A percentile compares a stretch with the other conserved stretches of the same genome.
Evolutionary conservation across 1,284 basidiomycete genomes (phyloP).

Genomic region (Moniliella sp.): DNA sequence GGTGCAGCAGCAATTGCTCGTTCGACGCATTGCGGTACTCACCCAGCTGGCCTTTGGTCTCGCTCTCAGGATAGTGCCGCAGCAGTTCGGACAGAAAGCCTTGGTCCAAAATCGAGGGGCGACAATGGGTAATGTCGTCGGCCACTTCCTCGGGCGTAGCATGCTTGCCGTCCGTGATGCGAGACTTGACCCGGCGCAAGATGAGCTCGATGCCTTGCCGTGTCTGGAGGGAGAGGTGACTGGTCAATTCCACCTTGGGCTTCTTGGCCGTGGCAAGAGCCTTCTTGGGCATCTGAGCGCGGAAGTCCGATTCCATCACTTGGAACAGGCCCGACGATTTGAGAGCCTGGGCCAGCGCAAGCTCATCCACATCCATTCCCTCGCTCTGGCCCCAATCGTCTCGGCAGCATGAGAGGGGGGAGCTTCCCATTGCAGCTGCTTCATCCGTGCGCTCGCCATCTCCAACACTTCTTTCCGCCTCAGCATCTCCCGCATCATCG

Average conservation of each 20-base stretch:
- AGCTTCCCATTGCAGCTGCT: slow-evolving; percentile 97
- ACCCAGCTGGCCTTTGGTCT: slow-evolving; percentile 31
- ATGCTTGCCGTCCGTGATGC: slow-evolving; percentile 17
- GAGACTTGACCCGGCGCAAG: slow-evolving; percentile 6
- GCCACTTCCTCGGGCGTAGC: slow-evolving; percentile 31
- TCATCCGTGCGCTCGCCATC: slow-evolving; percentile 74
- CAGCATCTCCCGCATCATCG: slow-evolving; percentile 11
- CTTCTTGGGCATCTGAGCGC: slow-evolving; percentile 54
- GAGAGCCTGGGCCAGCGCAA: slow-evolving; percentile 10
- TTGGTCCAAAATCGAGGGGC: slow-evolving; percentile 28
- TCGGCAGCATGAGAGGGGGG: slow-evolving; percentile 29
- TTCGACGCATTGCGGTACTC: slow-evolving; percentile 59
- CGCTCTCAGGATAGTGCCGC: slow-evolving; percentile 29
- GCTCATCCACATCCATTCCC: slow-evolving; percentile 16
- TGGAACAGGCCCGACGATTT: slow-evolving; percentile 52
- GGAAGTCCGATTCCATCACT: slow-evolving; percentile 91
- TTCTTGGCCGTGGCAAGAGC: slow-evolving; percentile 28
- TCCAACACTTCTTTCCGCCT: slow-evolving; percentile 59
- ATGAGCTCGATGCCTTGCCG: slow-evolving; percentile 21
- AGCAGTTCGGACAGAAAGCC: slow-evolving; percentile 28
- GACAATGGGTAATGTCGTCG: slow-evolving; percentile 29
- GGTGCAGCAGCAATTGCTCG: slow-evolving; percentile 75
- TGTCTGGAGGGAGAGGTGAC: slow-evolving; percentile 22
- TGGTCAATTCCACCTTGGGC: slow-evolving; percentile 34
- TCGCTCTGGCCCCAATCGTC: slow-evolving; percentile 22